Conservation (phyloP, 2,329 filamentous ascomycete species). For the Clarireedia paspali region DNA sequence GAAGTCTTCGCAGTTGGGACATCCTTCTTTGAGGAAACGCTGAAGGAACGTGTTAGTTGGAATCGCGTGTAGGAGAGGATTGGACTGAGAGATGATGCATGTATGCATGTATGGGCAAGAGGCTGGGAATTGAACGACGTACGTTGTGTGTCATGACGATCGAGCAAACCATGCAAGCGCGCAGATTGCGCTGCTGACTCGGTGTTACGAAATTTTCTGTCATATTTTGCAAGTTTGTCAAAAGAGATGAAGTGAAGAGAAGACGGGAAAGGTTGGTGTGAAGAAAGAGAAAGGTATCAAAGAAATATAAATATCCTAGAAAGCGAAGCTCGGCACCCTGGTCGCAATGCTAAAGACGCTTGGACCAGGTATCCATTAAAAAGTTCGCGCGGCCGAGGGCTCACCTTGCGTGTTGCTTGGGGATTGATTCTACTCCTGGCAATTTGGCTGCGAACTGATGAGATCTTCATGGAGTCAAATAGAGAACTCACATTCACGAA, state of each 20-base stretch:
- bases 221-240: constrained; percentile 14
- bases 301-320: neutral
- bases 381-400: neutral
- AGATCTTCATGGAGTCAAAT: neutral
- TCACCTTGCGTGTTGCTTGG: neutral
- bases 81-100: neutral
- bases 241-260: neutral
- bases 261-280: neutral
- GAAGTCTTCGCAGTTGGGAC: constrained; percentile 93
- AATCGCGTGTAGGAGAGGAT: no score
- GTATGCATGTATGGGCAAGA: neutral
- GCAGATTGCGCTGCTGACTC: constrained; percentile 74
- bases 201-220: constrained; percentile 61
- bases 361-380: neutral
- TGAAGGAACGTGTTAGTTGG: constrained; percentile 30
- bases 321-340: neutral
- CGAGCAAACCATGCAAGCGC: constrained; percentile 98
- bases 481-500: neutral
- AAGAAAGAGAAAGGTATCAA: no score
- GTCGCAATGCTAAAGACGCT: constrained; percentile 6
- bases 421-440: neutral
- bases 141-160: constrained; percentile 79
- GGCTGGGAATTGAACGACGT: constrained; percentile 28
- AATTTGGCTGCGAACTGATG: neutral
- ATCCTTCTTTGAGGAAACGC: constrained; percentile 82